Percentiles rank a stretch among this genome's conserved stretches.
Conservation (phyloP, 371 early-diverging fungal species). For the Racocetra persica region DNA sequence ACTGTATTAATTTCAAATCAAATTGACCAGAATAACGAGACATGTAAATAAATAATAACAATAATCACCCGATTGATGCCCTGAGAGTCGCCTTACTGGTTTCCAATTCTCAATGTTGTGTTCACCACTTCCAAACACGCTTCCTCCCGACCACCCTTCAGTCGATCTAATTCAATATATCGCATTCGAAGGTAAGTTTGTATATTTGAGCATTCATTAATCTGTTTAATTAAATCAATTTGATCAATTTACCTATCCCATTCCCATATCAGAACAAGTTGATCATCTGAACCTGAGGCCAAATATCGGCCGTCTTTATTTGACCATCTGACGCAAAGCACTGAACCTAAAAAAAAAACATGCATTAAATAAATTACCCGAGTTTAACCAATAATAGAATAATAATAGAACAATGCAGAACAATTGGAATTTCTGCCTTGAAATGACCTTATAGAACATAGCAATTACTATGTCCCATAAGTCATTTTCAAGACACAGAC, state of each 20-base stretch:
- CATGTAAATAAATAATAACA: neutral
- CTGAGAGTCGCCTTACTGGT: conserved; percentile 80
- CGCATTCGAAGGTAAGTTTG: neutral
- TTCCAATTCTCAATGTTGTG: conserved; percentile 81
- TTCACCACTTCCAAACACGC: conserved; percentile 63
- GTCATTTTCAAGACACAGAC: too few relatives aligned
- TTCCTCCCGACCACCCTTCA: conserved; percentile 53
- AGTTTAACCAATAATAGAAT: neutral
- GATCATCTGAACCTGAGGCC: conserved; percentile 91
- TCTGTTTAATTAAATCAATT: too few relatives aligned
- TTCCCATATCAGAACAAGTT: conserved; percentile 93
- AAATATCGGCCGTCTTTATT: conserved; percentile 75
- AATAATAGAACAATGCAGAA: too few relatives aligned
- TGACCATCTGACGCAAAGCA: conserved; percentile 92
- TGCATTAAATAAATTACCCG: neutral
- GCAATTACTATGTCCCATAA: too few relatives aligned
- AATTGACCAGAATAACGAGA: too few relatives aligned
- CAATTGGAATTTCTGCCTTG: too few relatives aligned
- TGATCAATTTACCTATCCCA: conserved; percentile 62
- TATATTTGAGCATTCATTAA: neutral
- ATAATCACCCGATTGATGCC: conserved; percentile 87
- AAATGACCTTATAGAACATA: too few relatives aligned
- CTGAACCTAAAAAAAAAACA: conserved; percentile 67
- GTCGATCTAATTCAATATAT: conserved; percentile 44
- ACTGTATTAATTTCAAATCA: neutral